Percentiles rank a stretch among this genome's conserved stretches.
Evolutionary conservation across 2,329 filamentous ascomycete genomes (phyloP).

Genomic region (Sporothrix brasiliensis): DNA sequence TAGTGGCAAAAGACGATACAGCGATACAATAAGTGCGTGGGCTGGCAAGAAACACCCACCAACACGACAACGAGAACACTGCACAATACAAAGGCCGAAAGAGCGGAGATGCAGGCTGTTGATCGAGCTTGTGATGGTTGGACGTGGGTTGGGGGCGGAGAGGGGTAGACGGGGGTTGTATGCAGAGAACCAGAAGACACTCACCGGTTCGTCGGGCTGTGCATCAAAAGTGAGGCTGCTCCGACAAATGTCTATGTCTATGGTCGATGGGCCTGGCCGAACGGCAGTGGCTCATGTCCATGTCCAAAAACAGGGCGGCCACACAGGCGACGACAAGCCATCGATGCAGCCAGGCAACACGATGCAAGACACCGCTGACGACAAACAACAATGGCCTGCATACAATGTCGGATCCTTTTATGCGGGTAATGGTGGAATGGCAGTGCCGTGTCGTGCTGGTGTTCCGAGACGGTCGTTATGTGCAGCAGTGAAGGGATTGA

Average conservation of each 20-base stretch:
- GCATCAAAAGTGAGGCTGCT: conserved; percentile 23
- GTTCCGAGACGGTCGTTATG: neutral
- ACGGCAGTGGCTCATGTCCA: neutral
- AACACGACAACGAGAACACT: neutral
- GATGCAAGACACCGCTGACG: neutral
- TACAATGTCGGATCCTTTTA: neutral
- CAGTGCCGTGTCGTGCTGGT: neutral
- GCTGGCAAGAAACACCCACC: neutral
- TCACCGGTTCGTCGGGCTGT: neutral
- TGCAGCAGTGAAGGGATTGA: neutral
- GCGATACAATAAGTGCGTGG: neutral
- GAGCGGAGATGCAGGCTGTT: neutral
- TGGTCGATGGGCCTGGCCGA: neutral
- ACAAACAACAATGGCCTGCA: neutral
- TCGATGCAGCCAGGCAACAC: neutral
- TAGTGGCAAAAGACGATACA: conserved; percentile 8
- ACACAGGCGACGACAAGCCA: conserved; percentile 9
- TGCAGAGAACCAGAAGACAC: conserved; percentile 4
- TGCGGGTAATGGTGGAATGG: neutral
- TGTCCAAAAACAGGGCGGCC: conserved; percentile 19
- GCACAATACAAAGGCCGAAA: neutral
- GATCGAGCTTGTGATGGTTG: neutral
- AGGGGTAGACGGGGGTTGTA: conserved; percentile 11
- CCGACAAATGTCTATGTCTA: neutral
- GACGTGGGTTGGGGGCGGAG: conserved; percentile 1